Base-by-base conservation (phyloP, 768 basidiomycete species). In the Mycena latifolia region DNA sequence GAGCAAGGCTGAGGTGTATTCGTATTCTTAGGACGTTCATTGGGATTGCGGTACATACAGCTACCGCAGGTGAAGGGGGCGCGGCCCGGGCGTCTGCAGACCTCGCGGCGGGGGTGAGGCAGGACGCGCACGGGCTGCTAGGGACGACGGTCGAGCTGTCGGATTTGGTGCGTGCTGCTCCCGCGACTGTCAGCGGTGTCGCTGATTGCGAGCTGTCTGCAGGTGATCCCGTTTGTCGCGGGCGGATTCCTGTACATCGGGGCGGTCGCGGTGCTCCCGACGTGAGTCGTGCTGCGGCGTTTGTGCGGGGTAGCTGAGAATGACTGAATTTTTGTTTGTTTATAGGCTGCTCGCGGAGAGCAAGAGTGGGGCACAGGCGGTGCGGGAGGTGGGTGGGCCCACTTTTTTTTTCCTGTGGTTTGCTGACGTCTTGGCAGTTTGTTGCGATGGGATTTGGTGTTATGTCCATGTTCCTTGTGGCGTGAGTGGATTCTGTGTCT, bases 221-320 rank as follows among this genome's bases (percentile, higher is more conserved):
- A 94, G 93, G 92, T 95, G 50, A 94, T 95, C 68, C 93, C 93
- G 18, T 94, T 93, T 74, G 93, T 94, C 48, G 93, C 94, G 35
- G 94, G 94, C 69, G 94, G 94, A 20, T 98, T 96, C 81, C 81
- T 97, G 72, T 96, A 96, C 79, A 96, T 97, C 74, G 95, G 94
- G 28, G 93, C 93, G 31, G 95, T 96, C 61, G 94, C 94, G 52
- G 94, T 96, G 65, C 81, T 96, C 65, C 95, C 95, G 71, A 93
- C 92, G 93, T 94, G 15, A 39, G 85, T n/a, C 74, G 92, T 85
- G 22, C 63, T 17, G 18, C 58, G 12, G 53, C 33, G 60, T 46
- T 53, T 62, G n/a, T 28, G 31, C n/a, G 37, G 14, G 11, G 39
- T 15, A 14, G 52, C 15, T 5, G 10, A 27, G 4, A 29, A 45